Conservation (phyloP, 2,329 filamentous ascomycete species). For the Ascochyta clinopodiicola region DNA sequence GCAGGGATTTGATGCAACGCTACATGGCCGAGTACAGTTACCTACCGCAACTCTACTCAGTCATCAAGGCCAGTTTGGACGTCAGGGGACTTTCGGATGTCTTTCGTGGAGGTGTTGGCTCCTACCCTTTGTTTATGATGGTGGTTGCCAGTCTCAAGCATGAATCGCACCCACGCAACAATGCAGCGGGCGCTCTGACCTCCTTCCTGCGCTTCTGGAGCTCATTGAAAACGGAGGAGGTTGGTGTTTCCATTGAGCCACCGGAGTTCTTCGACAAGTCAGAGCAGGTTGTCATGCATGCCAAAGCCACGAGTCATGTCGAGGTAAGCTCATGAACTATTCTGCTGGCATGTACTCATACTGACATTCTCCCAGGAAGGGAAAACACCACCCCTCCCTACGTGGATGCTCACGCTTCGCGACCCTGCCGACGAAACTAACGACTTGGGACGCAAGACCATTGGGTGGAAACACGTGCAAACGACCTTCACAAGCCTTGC, state of each 20-base stretch:
- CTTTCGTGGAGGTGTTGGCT: constrained; percentile 57
- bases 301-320: constrained; percentile 21
- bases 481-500: constrained; percentile 46
- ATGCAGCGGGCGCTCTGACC: constrained; percentile 54
- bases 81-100: constrained; percentile 58
- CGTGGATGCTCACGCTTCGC: constrained; percentile 60
- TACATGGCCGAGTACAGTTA: constrained; percentile 59
- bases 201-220: constrained; percentile 59
- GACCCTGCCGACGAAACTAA: constrained; percentile 65
- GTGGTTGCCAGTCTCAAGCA: constrained; percentile 61
- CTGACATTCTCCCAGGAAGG: constrained; percentile 26
- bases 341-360: not conserved
- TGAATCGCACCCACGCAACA: constrained; percentile 40
- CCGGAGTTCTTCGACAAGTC: constrained; percentile 52
- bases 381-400: constrained; percentile 23
- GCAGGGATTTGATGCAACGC: constrained; percentile 52
- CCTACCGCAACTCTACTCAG: constrained; percentile 57
- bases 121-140: constrained; percentile 64
- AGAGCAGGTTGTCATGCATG: constrained; percentile 26
- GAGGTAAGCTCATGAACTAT: constrained; percentile 14
- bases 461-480: constrained; percentile 59
- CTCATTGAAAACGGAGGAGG: constrained; percentile 52
- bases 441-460: constrained; percentile 60
- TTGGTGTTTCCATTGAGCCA: constrained; percentile 60
- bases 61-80: constrained; percentile 59